Base-by-base conservation (phyloP, 345 rosid species). In the Heritiera fomes region DNA sequence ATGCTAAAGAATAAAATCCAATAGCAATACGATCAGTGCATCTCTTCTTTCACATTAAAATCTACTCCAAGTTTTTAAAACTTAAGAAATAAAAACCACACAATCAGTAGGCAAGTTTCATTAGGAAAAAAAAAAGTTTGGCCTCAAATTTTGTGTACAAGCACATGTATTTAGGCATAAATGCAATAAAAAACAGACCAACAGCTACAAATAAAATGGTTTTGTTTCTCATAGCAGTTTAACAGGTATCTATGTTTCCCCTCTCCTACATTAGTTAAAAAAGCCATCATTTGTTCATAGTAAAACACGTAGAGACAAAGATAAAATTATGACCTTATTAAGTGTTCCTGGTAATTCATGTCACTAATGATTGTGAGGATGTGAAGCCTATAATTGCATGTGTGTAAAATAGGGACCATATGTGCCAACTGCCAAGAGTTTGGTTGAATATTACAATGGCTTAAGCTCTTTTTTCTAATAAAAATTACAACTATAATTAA, bases 1-100 rank as follows among this genome's bases (percentile, higher is more conserved):
- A 82, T 72, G 87, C 89, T 86, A 78, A 62, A 80, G 30, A 78
- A 58, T 1, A n/a, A 60, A 67, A 52, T 1, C 75, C 53, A 58
- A 15, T n/a, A 13, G 15, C 52, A 53, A 77, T 18, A 43, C 65
- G 45, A 66, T 77, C 32, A 77, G 40, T 32, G 40, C 28, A 8
- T 47, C 17, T 62, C 71, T 11, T 5, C 28, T 75, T 47, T 46
- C 65, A 56, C 9, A 34, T 12, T 9, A 43, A 45, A 67, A 67
- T 11, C 7, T 13, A 11, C 72, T 23, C 30, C 56, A 46, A 43
- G 30, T 52, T 6, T 10, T 69, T 12, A 4, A 46, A 69, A 23
- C 9, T 7, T 69, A 20, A 10, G 2, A 0, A 71, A 8, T 32
- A 8, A 6, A 5, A 17, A 20, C 73, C 43, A 70, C 6, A 71